Evolutionary conservation across 2,329 filamentous ascomycete species (phyloP).

Genomic region (Juglanconis oblonga): DNA sequence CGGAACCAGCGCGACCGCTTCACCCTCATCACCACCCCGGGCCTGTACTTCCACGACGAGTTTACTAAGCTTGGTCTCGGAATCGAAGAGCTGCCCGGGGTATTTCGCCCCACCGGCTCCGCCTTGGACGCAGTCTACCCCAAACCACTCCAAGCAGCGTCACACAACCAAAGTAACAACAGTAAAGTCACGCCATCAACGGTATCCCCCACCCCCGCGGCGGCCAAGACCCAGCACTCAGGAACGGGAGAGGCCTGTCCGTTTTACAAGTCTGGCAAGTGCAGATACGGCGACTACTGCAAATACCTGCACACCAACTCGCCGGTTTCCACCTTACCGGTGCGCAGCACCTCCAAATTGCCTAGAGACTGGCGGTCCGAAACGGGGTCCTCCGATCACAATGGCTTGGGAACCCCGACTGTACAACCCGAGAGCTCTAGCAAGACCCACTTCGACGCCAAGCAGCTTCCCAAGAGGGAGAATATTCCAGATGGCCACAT

Average conservation of each 20-base stretch:
- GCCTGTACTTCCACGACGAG: constrained; percentile 48
- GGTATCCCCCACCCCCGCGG: neutral
- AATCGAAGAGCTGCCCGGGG: constrained; percentile 46
- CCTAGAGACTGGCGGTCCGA: constrained; percentile 6
- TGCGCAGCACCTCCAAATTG: neutral
- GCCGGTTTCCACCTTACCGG: neutral
- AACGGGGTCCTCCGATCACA: constrained; percentile 8
- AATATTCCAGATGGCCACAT: constrained; percentile 27
- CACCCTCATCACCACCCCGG: constrained; percentile 48
- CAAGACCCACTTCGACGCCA: neutral
- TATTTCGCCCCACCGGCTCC: constrained; percentile 40
- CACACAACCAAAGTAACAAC: neutral
- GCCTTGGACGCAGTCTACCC: constrained; percentile 13
- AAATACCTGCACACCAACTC: constrained; percentile 25
- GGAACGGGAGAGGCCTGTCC: constrained; percentile 23
- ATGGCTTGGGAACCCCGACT: constrained; percentile 7
- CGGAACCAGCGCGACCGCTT: constrained; percentile 46
- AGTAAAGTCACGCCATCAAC: neutral
- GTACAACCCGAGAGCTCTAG: constrained; percentile 4
- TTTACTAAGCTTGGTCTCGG: constrained; percentile 50
- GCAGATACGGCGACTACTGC: constrained; percentile 28
- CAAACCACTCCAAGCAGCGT: constrained; percentile 3
- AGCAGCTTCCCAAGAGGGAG: constrained; percentile 22
- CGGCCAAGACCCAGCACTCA: constrained; percentile 3
- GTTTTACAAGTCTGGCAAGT: constrained; percentile 28